phyloP scores from a whole-genome alignment of 2,329 filamentous ascomycete genomes.

The Aspergillus ruber region DNA sequence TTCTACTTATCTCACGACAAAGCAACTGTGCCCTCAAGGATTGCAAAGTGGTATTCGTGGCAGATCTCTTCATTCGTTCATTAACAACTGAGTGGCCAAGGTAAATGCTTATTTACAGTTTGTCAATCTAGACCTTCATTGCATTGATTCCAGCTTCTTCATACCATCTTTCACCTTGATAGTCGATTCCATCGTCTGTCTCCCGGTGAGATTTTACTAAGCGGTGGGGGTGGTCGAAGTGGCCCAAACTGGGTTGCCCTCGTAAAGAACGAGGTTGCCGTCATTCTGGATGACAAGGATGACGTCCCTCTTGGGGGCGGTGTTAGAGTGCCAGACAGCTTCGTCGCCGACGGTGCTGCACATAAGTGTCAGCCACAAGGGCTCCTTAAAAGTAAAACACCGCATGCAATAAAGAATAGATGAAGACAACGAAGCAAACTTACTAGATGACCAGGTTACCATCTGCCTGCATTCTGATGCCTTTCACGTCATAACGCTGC shows the following conservation, averaged over 20 bases:
- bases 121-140: not conserved
- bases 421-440: not conserved
- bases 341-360: not conserved
- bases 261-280: conserved; percentile 1
- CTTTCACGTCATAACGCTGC: conserved; percentile 1
- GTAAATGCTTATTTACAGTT: not conserved
- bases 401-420: not conserved
- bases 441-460: conserved; percentile 1
- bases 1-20: not conserved
- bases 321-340: not conserved
- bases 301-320: not conserved
- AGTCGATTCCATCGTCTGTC: not conserved
- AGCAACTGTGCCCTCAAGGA: not conserved
- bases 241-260: conserved; percentile 1
- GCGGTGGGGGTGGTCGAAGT: not conserved
- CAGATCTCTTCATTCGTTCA: not conserved
- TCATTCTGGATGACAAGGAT: conserved; percentile 1
- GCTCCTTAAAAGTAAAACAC: not conserved
- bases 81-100: not conserved
- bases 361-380: not conserved
- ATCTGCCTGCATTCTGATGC: not conserved
- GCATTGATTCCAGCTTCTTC: not conserved
- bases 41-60: not conserved
- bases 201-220: not conserved
- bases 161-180: not conserved